A percentile compares a stretch with the other conserved stretches of the same genome.
Evolutionary conservation across 495 filamentous ascomycete species (phyloP).

Genomic region (Talaromyces stipitatus): DNA sequence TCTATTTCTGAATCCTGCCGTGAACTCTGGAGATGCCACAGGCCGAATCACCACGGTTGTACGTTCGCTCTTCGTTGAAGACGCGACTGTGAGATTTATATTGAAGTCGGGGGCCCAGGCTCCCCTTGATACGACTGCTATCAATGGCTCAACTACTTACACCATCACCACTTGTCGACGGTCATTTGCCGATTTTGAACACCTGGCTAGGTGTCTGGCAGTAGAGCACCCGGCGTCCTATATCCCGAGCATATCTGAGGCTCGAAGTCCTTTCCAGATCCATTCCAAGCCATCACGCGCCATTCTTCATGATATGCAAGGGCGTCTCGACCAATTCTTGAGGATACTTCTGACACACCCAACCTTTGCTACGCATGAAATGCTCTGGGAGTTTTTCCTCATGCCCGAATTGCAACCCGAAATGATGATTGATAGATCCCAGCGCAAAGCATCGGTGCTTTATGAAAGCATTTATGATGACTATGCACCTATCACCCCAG

Average conservation of each 20-base stretch:
- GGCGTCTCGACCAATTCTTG: constrained; percentile 79
- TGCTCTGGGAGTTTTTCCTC: constrained; percentile 98
- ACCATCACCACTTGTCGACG: constrained; percentile 91
- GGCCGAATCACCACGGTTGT: constrained; percentile 88
- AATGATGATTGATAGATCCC: constrained; percentile 82
- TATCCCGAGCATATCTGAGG: constrained; percentile 71
- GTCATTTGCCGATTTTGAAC: constrained; percentile 87
- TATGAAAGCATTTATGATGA: constrained; percentile 83
- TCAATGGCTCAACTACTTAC: constrained; percentile 50
- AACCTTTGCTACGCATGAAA: constrained; percentile 93
- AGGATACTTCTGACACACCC: constrained; percentile 80
- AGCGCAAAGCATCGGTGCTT: constrained; percentile 74
- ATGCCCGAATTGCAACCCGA: constrained; percentile 89
- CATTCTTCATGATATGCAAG: constrained; percentile 78
- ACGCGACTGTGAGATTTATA: constrained; percentile 86
- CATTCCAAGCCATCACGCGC: constrained; percentile 85
- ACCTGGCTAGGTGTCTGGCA: constrained; percentile 76
- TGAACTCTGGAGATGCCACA: constrained; percentile 46
- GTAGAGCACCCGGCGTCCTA: constrained; percentile 94
- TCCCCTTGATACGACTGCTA: constrained; percentile 20
- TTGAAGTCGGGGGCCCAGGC: constrained; percentile 85
- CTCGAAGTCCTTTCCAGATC: constrained; percentile 84
- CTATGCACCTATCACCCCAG: constrained; percentile 58
- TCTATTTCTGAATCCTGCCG: constrained; percentile 60
- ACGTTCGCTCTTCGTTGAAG: constrained; percentile 95